Evolutionary conservation across 2,329 filamentous ascomycete genomes (phyloP).

Genomic region (Iodosphaeria phyllophila): DNA sequence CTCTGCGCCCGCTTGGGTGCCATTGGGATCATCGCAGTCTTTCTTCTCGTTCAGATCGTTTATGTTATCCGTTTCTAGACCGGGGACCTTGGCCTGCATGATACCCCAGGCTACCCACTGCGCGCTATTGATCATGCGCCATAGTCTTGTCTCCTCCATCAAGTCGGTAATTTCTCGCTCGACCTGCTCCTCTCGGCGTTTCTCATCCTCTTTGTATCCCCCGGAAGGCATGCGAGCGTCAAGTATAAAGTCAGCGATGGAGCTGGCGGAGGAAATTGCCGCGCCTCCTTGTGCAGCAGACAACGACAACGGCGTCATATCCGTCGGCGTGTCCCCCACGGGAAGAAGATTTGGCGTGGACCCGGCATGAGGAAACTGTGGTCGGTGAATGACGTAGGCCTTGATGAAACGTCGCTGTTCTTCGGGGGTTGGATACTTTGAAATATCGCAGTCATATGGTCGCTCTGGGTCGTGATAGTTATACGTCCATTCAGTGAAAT

Average conservation of each 20-base stretch:
- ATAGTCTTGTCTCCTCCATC: conserved; percentile 62
- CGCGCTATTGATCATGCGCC: conserved; percentile 74
- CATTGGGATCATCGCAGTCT: conserved; percentile 12
- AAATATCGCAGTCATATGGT: conserved; percentile 49
- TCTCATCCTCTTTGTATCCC: conserved; percentile 41
- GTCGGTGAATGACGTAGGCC: conserved; percentile 70
- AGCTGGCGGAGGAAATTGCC: conserved; percentile 33
- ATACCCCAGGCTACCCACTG: conserved; percentile 95
- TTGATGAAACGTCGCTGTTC: conserved; percentile 74
- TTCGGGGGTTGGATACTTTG: conserved; percentile 55
- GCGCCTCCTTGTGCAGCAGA: conserved; percentile 15
- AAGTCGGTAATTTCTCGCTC: conserved; percentile 54
- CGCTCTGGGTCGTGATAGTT: conserved; percentile 67
- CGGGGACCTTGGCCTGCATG: conserved; percentile 77
- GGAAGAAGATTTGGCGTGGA: conserved; percentile 31
- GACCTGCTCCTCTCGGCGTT: conserved; percentile 38
- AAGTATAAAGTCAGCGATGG: conserved; percentile 58
- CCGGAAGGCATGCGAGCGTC: conserved; percentile 46
- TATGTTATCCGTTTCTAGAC: too few relatives aligned
- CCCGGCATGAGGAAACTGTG: conserved; percentile 38
- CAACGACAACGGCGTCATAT: conserved; percentile 18
- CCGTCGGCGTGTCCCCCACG: conserved; percentile 19
- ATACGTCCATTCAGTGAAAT: conserved; percentile 97
- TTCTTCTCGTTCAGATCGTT: conserved; percentile 25
- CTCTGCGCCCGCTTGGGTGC: conserved; percentile 2